Conservation (phyloP, 371 early-diverging fungal genomes). For the Apophysomyces variabilis region DNA sequence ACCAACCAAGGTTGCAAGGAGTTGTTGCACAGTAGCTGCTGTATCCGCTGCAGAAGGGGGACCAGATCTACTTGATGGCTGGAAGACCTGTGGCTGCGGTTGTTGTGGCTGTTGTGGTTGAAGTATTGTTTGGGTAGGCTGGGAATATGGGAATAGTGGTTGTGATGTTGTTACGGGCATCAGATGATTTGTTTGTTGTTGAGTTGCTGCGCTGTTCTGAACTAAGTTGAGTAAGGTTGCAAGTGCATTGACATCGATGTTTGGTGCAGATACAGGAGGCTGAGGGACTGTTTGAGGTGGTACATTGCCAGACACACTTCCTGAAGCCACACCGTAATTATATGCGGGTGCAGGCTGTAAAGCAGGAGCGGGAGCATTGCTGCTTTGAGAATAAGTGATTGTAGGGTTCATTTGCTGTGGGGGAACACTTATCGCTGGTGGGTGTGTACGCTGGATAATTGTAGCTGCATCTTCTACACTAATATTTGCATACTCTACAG, state of each 20-base stretch:
- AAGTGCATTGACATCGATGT: slow-evolving; percentile 11
- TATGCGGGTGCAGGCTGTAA: background rate
- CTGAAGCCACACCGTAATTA: background rate
- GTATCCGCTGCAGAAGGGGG: background rate
- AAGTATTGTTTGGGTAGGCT: background rate
- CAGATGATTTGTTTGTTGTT: background rate
- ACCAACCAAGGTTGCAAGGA: background rate
- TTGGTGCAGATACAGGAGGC: background rate
- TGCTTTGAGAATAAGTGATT: slow-evolving; percentile 1
- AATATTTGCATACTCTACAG: slow-evolving; percentile 33
- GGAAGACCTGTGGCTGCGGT: background rate
- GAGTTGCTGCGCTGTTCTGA: background rate
- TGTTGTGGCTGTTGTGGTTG: background rate
- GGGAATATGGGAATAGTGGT: background rate
- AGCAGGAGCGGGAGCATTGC: slow-evolving; percentile 2
- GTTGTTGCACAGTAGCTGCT: slow-evolving; percentile 8
- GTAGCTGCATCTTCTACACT: slow-evolving; percentile 31
- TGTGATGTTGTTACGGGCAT: background rate
- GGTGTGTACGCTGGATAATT: slow-evolving; percentile 24
- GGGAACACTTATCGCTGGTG: background rate
- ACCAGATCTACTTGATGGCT: background rate
- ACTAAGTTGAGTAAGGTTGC: slow-evolving; percentile 6
- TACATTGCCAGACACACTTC: background rate
- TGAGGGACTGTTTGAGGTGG: slow-evolving; percentile 4
- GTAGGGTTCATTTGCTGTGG: background rate